These are phyloP conservation scores for Aspergillus sp. DNA, from an alignment of 2,329 filamentous ascomycete genomes.

Conservation along the genomic window DNA sequence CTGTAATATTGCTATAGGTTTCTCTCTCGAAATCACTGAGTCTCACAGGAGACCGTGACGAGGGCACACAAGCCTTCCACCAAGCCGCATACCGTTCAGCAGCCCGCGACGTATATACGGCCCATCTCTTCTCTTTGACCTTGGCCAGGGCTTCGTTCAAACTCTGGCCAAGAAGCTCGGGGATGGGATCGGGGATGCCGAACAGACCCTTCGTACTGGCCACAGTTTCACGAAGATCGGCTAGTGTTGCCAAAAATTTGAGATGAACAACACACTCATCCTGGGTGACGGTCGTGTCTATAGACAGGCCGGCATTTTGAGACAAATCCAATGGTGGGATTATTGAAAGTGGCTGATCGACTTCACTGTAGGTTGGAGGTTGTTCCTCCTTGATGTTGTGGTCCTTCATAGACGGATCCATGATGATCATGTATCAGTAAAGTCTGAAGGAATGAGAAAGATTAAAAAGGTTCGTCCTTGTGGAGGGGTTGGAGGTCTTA, in stretches of 20 bases:
- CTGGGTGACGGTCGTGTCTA: conserved; percentile 28
- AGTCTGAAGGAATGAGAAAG: neutral
- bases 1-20: conserved; percentile 32
- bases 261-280: conserved; percentile 70
- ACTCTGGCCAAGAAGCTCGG: conserved; percentile 30
- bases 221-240: conserved; percentile 64
- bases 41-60: conserved; percentile 10
- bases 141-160: conserved; percentile 47
- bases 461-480: no score
- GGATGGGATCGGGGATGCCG: conserved; percentile 54
- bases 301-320: conserved; percentile 7
- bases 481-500: no score
- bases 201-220: conserved; percentile 67
- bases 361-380: conserved; percentile 27
- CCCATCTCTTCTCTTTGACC: conserved; percentile 71
- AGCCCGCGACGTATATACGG: conserved; percentile 65
- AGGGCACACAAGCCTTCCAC: conserved; percentile 50
- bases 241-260: conserved; percentile 67
- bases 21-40: conserved; percentile 16
- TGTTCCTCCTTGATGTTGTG: conserved; percentile 6
- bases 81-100: conserved; percentile 66
- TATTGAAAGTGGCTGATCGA: conserved; percentile 13
- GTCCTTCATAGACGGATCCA: neutral
- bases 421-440: neutral
- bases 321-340: conserved; percentile 27